Base-by-base conservation (phyloP, 2,329 filamentous ascomycete species). In the Fusarium buxicola region DNA sequence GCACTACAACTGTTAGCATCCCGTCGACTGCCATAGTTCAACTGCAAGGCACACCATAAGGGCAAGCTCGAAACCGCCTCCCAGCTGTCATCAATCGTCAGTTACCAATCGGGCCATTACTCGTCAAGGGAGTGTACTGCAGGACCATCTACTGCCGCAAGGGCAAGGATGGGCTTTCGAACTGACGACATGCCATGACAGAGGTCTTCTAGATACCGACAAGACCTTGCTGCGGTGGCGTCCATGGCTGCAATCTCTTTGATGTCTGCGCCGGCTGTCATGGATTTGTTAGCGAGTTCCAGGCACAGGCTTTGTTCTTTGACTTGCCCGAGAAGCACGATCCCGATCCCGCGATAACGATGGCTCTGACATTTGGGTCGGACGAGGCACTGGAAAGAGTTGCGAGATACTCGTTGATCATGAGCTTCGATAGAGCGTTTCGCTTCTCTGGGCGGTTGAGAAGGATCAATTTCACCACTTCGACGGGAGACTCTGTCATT, bases 381-480 rank as follows among this genome's bases (percentile, higher is more conserved):
- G 31, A 39, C 9, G 63, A 72, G 18, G 63, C 61, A 15, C 38
- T 50, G 44, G 44, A 65, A 31, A 76, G 69, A 46, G 69, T 65
- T 9, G 45, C 60, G 13, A 80, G 68, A 5, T 85, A 72, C 41
- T 84, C 76, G 53, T 71, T 67, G 61, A 85, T 81, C 74, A 86
- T 80, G 41, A 73, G 71, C 51, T 79, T 76, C 2, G 84, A 86
- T 55, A 88, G 80, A 9, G 86, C 84, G 76, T 88, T 88, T 52
- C 84, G 78, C 71, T 87, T 86, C 40, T 78, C 76, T 2, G 83
- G 84, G 3, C 85, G 79, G 72, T 85, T 83, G 58, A 86, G 30
- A 21, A 30, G 24, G 7, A 55, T 39, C 27, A 53, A 53, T 35
- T 16, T 16, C n/a, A 32, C 35, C 10, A 16, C 24, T 15, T 34